Conservation (phyloP, 176 grass and related monocot genomes). For the Canna indica region DNA sequence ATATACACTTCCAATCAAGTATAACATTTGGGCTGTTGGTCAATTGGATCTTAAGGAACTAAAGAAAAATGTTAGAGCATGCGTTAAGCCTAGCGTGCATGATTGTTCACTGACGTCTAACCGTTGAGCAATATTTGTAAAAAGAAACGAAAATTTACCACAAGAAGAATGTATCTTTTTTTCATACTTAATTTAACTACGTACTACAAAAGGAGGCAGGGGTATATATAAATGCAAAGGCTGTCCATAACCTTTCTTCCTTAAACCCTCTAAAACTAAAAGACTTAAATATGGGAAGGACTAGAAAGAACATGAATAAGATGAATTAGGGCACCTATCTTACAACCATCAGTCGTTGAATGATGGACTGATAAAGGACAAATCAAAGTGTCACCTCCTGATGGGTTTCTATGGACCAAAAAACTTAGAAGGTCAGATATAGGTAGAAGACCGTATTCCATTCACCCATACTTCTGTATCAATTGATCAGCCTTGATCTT, state of each 20-base stretch:
- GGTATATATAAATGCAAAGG: not conserved
- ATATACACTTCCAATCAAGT: no score
- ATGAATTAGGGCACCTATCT: conserved; percentile 1
- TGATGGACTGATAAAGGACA: not conserved
- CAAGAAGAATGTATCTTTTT: not conserved
- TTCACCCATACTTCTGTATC: not conserved
- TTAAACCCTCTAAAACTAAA: not conserved
- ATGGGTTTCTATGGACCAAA: not conserved
- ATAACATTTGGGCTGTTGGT: no score
- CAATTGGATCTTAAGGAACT: no score
- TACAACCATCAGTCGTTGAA: not conserved
- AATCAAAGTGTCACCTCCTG: conserved; percentile 1
- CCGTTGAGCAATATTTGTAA: no score
- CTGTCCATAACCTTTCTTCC: not conserved
- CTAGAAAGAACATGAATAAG: not conserved
- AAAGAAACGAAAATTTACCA: not conserved
- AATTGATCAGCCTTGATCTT: not conserved
- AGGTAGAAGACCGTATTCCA: not conserved
- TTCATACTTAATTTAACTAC: not conserved
- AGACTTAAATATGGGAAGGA: not conserved
- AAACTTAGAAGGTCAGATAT: not conserved
- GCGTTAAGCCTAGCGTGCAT: no score
- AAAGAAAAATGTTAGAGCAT: no score
- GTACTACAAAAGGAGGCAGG: not conserved
- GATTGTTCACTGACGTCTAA: no score